Evolutionary conservation across 1,284 basidiomycete genomes (phyloP).

Genomic region (Malassezia japonica): DNA sequence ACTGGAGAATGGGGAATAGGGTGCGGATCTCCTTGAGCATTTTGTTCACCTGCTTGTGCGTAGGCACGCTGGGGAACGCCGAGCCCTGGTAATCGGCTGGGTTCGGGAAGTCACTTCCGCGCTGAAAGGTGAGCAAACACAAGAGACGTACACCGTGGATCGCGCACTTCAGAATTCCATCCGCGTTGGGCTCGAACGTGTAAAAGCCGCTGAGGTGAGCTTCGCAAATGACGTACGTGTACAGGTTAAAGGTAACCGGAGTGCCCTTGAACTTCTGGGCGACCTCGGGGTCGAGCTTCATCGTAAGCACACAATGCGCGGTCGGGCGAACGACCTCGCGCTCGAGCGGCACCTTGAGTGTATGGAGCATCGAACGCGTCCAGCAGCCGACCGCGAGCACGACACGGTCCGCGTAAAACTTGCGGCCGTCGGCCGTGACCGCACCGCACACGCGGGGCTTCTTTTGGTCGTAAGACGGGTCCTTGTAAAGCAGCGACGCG

Average conservation of each 20-base stretch:
- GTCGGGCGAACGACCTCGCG: constrained; percentile 15
- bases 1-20: constrained; percentile 63
- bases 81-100: constrained; percentile 22
- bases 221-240: constrained; percentile 3
- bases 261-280: constrained; percentile 56
- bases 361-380: constrained; percentile 64
- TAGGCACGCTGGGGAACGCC: constrained; percentile 7
- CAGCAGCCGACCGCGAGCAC: constrained; percentile 68
- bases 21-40: constrained; percentile 56
- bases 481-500: constrained; percentile 46
- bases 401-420: constrained; percentile 55
- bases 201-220: constrained; percentile 48
- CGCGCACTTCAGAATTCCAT: constrained; percentile 64
- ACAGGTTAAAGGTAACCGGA: constrained; percentile 65
- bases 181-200: constrained; percentile 57
- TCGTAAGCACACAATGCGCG: constrained; percentile 62
- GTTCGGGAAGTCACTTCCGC: constrained; percentile 56
- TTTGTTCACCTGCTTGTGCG: constrained; percentile 43
- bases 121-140: background rate
- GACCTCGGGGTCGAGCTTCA: constrained; percentile 66
- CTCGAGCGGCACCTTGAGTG: constrained; percentile 2
- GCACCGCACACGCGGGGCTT: constrained; percentile 58
- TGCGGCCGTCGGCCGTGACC: constrained; percentile 57
- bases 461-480: constrained; percentile 7
- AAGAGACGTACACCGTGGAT: constrained; percentile 53